Evolutionary conservation across 768 basidiomycete species (phyloP).

Genomic region (Naganishia onofrii): DNA sequence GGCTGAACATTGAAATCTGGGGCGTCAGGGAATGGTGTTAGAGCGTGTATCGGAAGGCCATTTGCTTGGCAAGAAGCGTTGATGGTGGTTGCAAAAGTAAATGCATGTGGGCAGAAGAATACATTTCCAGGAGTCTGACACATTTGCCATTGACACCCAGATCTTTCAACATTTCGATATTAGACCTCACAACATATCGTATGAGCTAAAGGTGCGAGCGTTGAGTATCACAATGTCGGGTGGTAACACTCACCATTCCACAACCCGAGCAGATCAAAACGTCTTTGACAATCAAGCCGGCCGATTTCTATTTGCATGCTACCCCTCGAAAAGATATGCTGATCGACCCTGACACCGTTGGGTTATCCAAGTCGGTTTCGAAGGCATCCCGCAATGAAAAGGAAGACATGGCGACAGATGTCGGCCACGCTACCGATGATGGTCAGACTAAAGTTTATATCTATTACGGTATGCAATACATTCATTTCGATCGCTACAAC

Average conservation of each 20-base stretch:
- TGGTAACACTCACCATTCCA: neutral
- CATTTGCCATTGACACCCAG: neutral
- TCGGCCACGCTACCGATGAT: neutral
- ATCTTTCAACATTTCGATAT: constrained; percentile 59
- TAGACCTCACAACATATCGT: constrained; percentile 55
- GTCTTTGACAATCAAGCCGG: constrained; percentile 58
- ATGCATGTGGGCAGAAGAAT: neutral
- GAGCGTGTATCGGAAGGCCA: constrained; percentile 54
- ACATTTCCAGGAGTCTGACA: neutral
- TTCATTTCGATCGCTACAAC: neutral
- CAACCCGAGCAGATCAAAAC: constrained; percentile 48
- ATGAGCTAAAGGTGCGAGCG: constrained; percentile 47
- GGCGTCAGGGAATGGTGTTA: constrained; percentile 50
- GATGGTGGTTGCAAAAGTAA: constrained; percentile 53
- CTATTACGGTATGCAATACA: constrained; percentile 18
- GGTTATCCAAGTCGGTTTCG: neutral
- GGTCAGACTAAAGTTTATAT: neutral
- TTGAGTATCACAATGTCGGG: neutral
- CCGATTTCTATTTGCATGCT: constrained; percentile 55
- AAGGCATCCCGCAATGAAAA: neutral
- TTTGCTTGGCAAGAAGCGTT: constrained; percentile 59
- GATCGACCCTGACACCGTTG: neutral
- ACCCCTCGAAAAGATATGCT: constrained; percentile 46
- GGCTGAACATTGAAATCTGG: constrained; percentile 52
- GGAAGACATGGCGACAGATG: neutral